Evolutionary conservation across 208 protist species (phyloP).

Genomic region (Endotrypanum monterogeii): DNA sequence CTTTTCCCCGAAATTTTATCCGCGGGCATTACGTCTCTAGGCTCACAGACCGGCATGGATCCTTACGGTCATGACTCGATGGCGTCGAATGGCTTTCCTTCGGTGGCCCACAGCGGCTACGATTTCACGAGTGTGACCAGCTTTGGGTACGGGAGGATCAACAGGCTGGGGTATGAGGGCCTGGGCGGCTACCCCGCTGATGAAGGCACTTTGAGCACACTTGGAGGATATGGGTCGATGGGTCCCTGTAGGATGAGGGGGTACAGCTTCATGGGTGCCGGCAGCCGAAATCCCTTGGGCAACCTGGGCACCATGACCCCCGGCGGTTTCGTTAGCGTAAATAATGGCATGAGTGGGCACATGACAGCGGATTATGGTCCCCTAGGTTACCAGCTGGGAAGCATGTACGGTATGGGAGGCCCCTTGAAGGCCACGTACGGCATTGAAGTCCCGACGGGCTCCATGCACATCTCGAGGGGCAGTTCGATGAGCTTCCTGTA

Average conservation of each 20-base stretch:
- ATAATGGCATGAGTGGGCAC: constrained; percentile 21
- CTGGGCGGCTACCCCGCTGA: neutral
- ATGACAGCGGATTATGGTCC: no score
- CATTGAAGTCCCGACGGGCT: constrained; percentile 1
- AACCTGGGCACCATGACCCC: neutral
- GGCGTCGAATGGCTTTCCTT: constrained; percentile 8
- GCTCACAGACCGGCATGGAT: constrained; percentile 6
- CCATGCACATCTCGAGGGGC: constrained; percentile 3
- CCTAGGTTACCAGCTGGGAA: constrained; percentile 1
- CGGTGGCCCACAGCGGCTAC: constrained; percentile 1
- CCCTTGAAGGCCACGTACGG: neutral
- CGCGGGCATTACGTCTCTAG: neutral
- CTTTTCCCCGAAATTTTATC: neutral
- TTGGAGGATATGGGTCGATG: constrained; percentile 23
- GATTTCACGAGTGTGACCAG: neutral
- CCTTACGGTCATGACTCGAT: constrained; percentile 19
- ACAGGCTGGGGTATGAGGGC: neutral
- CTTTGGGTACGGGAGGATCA: neutral
- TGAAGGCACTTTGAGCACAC: neutral
- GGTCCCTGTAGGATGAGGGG: constrained; percentile 8
- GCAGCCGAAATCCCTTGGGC: constrained; percentile 1
- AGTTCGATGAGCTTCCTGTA: constrained; percentile 20
- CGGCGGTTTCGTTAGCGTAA: constrained; percentile 18
- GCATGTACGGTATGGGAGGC: constrained; percentile 25
- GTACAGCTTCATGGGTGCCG: constrained; percentile 21